A percentile compares a stretch with the other conserved stretches of the same genome.
These are phyloP conservation scores for Geranium brycei DNA, from an alignment of 345 rosid genomes.

Conservation along the genomic window DNA sequence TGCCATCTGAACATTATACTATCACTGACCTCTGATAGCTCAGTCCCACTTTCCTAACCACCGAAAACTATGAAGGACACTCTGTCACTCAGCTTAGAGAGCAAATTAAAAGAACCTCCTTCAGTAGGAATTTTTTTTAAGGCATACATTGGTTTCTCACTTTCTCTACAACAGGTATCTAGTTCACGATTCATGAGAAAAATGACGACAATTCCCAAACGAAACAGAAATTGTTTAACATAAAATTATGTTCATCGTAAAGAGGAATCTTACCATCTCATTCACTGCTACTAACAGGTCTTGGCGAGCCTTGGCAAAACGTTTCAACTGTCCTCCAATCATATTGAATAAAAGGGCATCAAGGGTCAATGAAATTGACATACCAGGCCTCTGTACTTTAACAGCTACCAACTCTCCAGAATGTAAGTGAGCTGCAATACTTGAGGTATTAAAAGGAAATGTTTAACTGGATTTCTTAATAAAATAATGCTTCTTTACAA, in stretches of 20 bases:
- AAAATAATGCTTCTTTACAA: not conserved
- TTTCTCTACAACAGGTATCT: too few relatives aligned
- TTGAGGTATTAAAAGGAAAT: slow-evolving; percentile 25
- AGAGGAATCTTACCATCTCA: slow-evolving; percentile 59
- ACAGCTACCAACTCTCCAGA: slow-evolving; percentile 97
- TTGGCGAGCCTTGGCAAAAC: slow-evolving; percentile 82
- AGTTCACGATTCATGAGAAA: not conserved
- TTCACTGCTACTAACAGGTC: slow-evolving; percentile 85
- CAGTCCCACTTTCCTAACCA: too few relatives aligned
- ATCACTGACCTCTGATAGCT: too few relatives aligned
- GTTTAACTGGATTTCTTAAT: slow-evolving; percentile 15
- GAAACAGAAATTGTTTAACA: not conserved
- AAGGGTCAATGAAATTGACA: slow-evolving; percentile 65
- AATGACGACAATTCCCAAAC: not conserved
- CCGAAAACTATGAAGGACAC: too few relatives aligned
- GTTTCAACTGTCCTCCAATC: slow-evolving; percentile 92
- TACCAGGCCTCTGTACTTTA: slow-evolving; percentile 97
- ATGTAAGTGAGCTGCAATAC: slow-evolving; percentile 88
- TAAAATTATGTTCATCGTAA: not conserved
- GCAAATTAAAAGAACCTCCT: too few relatives aligned
- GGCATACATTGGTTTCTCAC: too few relatives aligned
- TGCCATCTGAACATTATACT: too few relatives aligned
- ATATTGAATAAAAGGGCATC: slow-evolving; percentile 81
- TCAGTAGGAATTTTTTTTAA: too few relatives aligned
- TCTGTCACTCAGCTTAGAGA: too few relatives aligned